A percentile compares a stretch with the other conserved stretches of the same genome.
phyloP scores from a whole-genome alignment of 1,139 yeast species.

The Arxiozyma telluris region DNA sequence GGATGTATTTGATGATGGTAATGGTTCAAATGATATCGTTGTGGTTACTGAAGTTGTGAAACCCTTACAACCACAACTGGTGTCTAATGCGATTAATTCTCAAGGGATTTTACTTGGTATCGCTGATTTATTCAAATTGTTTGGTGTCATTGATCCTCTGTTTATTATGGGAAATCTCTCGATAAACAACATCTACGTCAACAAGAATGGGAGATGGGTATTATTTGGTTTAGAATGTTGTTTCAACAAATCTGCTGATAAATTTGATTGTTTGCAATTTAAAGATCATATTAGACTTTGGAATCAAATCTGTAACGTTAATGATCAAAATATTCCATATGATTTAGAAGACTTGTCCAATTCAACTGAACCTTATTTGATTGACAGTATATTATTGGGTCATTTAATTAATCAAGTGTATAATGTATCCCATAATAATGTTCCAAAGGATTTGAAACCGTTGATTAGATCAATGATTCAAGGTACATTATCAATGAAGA shows the following conservation, averaged over 20 bases:
- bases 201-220: conserved; percentile 71
- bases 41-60: conserved; percentile 67
- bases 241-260: conserved; percentile 38
- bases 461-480: conserved; percentile 9
- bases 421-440: conserved; percentile 26
- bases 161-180: conserved; percentile 61
- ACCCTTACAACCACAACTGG: conserved; percentile 40
- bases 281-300: conserved; percentile 2
- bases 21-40: conserved; percentile 45
- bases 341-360: not conserved
- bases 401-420: conserved; percentile 27
- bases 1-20: conserved; percentile 55
- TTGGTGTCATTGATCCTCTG: conserved; percentile 4
- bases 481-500: conserved; percentile 13
- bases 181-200: conserved; percentile 52
- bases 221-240: conserved; percentile 75
- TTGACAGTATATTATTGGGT: conserved; percentile 62
- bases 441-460: conserved; percentile 19
- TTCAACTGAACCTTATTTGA: not conserved
- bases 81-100: conserved; percentile 8
- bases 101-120: conserved; percentile 7
- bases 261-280: conserved; percentile 39
- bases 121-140: conserved; percentile 5
- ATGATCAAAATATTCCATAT: not conserved
- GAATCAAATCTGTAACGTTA: not conserved